These are phyloP conservation scores for Annona squamosa DNA, from an alignment of 164 flowering plant genomes.

Conservation along the genomic window DNA sequence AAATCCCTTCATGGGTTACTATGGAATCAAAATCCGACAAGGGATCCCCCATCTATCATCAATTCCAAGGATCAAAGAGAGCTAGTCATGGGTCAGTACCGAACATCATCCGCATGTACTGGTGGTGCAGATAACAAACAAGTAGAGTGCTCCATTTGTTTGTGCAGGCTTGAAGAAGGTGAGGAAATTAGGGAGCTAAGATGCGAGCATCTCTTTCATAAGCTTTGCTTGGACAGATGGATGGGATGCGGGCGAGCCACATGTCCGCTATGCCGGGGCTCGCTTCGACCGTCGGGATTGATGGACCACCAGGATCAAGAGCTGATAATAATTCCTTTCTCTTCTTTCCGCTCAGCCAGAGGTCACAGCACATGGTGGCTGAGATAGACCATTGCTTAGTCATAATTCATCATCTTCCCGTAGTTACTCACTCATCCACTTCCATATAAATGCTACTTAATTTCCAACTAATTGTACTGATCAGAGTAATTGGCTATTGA, in stretches of 20 bases:
- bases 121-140: not conserved
- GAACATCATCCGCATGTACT: no score
- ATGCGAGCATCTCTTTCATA: constrained; percentile 5
- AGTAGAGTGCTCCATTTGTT: constrained; percentile 3
- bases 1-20: not conserved
- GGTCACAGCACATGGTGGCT: constrained; percentile 5
- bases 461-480: no score
- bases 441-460: not conserved
- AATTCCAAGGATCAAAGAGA: not conserved
- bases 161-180: constrained; percentile 3
- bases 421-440: not conserved
- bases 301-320: not conserved
- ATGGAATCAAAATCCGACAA: not conserved
- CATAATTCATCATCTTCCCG: not conserved
- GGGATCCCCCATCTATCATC: not conserved
- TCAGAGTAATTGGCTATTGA: no score
- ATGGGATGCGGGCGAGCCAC: not conserved
- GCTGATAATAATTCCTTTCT: not conserved
- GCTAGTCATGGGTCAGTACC: not conserved
- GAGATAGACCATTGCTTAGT: not conserved
- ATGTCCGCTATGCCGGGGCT: constrained; percentile 3
- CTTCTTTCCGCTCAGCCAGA: not conserved
- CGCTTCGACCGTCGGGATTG: not conserved
- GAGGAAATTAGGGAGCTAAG: constrained; percentile 1
- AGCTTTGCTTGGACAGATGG: constrained; percentile 5